These are phyloP conservation scores for Apiospora hydei DNA, from an alignment of 2,329 filamentous ascomycete genomes.

Conservation along the genomic window DNA sequence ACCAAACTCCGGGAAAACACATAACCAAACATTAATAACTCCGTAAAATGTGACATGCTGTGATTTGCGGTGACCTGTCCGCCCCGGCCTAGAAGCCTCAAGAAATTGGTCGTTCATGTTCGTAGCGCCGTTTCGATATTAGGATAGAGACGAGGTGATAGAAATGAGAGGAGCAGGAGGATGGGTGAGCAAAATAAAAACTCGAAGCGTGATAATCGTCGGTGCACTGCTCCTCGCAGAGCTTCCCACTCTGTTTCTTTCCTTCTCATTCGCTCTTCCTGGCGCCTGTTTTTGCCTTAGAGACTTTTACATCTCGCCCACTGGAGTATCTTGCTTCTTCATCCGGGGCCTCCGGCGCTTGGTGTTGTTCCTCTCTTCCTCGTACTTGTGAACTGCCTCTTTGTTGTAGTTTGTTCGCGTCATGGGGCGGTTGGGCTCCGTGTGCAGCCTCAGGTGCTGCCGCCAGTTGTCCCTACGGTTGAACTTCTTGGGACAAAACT, in stretches of 20 bases:
- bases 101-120: slow-evolving; percentile 4
- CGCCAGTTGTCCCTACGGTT: slow-evolving; percentile 50
- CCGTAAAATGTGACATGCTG: neutral
- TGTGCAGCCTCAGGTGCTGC: slow-evolving; percentile 48
- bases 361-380: slow-evolving; percentile 32
- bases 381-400: slow-evolving; percentile 36
- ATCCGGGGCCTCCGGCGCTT: neutral
- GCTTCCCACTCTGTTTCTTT: neutral
- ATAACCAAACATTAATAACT: neutral
- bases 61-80: neutral
- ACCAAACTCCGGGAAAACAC: neutral
- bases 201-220: neutral
- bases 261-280: neutral
- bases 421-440: slow-evolving; percentile 39
- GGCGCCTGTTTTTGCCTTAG: neutral
- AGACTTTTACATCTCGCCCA: neutral
- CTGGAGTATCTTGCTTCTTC: neutral
- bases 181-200: neutral
- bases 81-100: neutral
- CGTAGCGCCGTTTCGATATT: neutral
- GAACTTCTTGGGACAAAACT: slow-evolving; percentile 40
- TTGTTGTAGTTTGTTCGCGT: slow-evolving; percentile 42
- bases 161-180: neutral
- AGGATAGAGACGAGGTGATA: neutral
- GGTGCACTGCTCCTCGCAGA: neutral